Conservation (phyloP, 768 basidiomycete species). For the Auriscalpium microsporum region DNA sequence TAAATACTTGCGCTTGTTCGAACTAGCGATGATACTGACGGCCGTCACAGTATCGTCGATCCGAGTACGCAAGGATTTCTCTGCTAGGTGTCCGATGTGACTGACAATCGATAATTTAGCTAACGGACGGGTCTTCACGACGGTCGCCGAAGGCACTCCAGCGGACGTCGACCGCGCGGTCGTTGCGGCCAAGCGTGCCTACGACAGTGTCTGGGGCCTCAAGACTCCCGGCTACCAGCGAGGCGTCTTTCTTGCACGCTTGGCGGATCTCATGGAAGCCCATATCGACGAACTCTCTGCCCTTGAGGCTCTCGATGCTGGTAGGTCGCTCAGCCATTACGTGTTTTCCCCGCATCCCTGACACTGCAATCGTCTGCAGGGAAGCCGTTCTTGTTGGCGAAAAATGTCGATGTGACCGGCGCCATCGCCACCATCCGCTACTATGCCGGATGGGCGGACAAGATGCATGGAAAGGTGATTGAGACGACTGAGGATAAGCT, state of each 20-base stretch:
- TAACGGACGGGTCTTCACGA: slow-evolving; percentile 54
- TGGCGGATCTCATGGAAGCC: slow-evolving; percentile 56
- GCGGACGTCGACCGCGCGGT: slow-evolving; percentile 77
- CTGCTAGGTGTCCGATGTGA: not conserved
- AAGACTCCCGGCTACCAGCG: slow-evolving; percentile 49
- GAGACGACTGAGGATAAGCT: slow-evolving; percentile 46
- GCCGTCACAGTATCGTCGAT: slow-evolving; percentile 42
- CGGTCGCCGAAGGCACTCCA: slow-evolving; percentile 48
- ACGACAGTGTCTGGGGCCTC: slow-evolving; percentile 62
- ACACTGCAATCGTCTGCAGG: slow-evolving; percentile 12
- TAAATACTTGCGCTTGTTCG: not conserved
- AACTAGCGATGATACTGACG: not conserved
- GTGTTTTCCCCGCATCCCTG: not conserved
- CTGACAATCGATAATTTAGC: not conserved
- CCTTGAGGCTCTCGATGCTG: slow-evolving; percentile 64
- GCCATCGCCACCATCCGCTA: slow-evolving; percentile 54
- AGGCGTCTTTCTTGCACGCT: slow-evolving; percentile 47
- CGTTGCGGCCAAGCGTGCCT: slow-evolving; percentile 51
- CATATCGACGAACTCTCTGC: slow-evolving; percentile 60
- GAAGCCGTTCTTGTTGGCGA: slow-evolving; percentile 45
- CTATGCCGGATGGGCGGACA: slow-evolving; percentile 90
- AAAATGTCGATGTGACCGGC: slow-evolving; percentile 39
- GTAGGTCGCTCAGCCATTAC: not conserved
- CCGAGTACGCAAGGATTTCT: slow-evolving; percentile 29
- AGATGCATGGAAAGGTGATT: slow-evolving; percentile 66